Evolutionary conservation across 1,284 basidiomycete genomes (phyloP), one percentile per base, ranked within the genome.

Genomic region (Apiotrichum mycotoxinovorans): DNA sequence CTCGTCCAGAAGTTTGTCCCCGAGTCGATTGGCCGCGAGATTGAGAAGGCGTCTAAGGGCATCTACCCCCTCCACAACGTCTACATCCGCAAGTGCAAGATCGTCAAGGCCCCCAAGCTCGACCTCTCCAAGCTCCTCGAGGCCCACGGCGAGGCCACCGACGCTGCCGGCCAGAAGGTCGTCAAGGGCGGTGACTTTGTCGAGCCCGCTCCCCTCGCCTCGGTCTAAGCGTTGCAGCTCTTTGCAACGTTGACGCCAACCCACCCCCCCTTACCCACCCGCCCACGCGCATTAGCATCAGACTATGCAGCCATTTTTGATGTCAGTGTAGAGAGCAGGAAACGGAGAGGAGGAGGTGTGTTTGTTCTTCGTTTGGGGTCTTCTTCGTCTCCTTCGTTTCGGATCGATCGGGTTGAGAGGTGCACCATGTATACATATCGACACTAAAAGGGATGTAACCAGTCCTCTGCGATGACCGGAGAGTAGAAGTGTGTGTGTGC

Each of bases 21-120:
- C 53, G 96, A 99, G 82, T 91, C 91, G 62, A 98, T 99, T 72
- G 96, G 96, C 70, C 88, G 94, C 70, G 96, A 99, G 84, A 98
- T 99, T 69, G 96, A 99, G 86, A 99, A 99, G 84, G 88, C 94
- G 58, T 86, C 88, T 66, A 78, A 76, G 71, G 74, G 74, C 54
- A 62, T 62, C 61, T 62, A 58, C 61, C 61, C 61, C 54, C 57
- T 62, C 37, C 60, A 57, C 48, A 96, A 98, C 79, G 94, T 97
- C 77, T 96, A 94, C 83, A 84, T 98, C 74, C 89, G 94, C 82
- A 97, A 98, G 84, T 92, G 87, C 68, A 94, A 94, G 84, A 74
- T 98, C 74, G 83, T 98, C 77, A 98, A 98, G 83, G 83, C 93
- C 68, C 96, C 95, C 70, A 96, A 95, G 80, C 91, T 95, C 79